Evolutionary conservation across 768 basidiomycete genomes (phyloP).

Genomic region (Suillus decipiens): DNA sequence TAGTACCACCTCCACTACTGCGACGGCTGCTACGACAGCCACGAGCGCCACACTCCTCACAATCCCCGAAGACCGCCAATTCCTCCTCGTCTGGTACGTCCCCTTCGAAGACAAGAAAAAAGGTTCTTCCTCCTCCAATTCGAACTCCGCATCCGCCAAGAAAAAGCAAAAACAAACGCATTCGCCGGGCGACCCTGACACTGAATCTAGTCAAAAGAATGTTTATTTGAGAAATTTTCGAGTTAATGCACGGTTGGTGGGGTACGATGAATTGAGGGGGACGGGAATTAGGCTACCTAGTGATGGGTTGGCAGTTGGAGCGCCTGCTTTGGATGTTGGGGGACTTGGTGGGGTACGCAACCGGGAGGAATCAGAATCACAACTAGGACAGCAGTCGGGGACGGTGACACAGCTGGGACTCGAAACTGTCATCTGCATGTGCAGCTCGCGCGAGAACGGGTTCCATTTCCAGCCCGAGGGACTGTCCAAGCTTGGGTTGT

Average conservation of each 20-base stretch:
- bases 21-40: constrained; percentile 3
- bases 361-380: not conserved
- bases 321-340: constrained; percentile 54
- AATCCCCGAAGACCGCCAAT: constrained; percentile 54
- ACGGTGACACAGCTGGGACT: not conserved
- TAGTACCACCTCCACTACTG: not conserved
- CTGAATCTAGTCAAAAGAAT: constrained; percentile 41
- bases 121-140: constrained; percentile 10
- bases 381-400: not conserved
- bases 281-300: constrained; percentile 75
- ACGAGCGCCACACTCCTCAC: constrained; percentile 41
- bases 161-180: constrained; percentile 28
- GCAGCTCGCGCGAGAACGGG: constrained; percentile 60
- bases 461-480: constrained; percentile 84
- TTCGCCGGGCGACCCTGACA: constrained; percentile 26
- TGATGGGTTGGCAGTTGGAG: constrained; percentile 67
- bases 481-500: constrained; percentile 72
- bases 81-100: constrained; percentile 81
- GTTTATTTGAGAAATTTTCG: constrained; percentile 67
- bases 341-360: constrained; percentile 22
- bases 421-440: constrained; percentile 57
- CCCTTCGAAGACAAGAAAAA: constrained; percentile 41
- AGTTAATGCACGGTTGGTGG: constrained; percentile 72
- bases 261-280: constrained; percentile 69
- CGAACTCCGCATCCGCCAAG: constrained; percentile 15